Conservation (phyloP, 1,284 basidiomycete genomes). For the Cutaneotrichosporon cutaneum region DNA sequence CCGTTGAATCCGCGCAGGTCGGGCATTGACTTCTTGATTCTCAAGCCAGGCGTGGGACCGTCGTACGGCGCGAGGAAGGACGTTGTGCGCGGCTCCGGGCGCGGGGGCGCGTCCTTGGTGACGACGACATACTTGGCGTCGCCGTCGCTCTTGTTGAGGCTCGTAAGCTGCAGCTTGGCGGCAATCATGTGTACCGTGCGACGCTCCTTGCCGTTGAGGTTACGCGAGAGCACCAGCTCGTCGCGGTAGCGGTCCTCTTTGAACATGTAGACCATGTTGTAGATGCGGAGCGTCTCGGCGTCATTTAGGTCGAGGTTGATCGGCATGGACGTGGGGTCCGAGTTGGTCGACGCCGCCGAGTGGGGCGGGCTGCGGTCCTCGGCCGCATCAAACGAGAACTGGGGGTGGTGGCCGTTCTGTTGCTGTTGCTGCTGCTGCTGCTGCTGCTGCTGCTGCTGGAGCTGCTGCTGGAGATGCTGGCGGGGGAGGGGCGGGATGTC, state of each 20-base stretch:
- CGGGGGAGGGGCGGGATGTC: slow-evolving; percentile 12
- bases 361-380: slow-evolving; percentile 57
- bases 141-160: slow-evolving; percentile 89
- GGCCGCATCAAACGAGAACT: slow-evolving; percentile 49
- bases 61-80: slow-evolving; percentile 53
- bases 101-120: slow-evolving; percentile 54
- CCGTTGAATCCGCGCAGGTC: slow-evolving; percentile 53
- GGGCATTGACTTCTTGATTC: slow-evolving; percentile 95
- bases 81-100: slow-evolving; percentile 50
- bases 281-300: slow-evolving; percentile 91
- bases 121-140: slow-evolving; percentile 92
- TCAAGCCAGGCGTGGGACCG: slow-evolving; percentile 65
- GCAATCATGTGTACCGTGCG: slow-evolving; percentile 93
- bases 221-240: slow-evolving; percentile 90
- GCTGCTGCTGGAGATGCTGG: slow-evolving; percentile 42
- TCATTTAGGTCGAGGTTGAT: slow-evolving; percentile 93
- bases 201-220: slow-evolving; percentile 78
- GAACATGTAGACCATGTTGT: slow-evolving; percentile 93
- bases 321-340: slow-evolving; percentile 48
- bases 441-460: slow-evolving; percentile 35
- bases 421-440: slow-evolving; percentile 50
- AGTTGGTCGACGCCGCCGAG: slow-evolving; percentile 56
- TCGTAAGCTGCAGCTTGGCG: slow-evolving; percentile 90
- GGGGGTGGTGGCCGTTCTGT: slow-evolving; percentile 52
- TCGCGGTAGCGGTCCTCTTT: slow-evolving; percentile 98